Evolutionary conservation across 495 filamentous ascomycete species (phyloP).

Genomic region (Hyaloscypha hepaticicola): DNA sequence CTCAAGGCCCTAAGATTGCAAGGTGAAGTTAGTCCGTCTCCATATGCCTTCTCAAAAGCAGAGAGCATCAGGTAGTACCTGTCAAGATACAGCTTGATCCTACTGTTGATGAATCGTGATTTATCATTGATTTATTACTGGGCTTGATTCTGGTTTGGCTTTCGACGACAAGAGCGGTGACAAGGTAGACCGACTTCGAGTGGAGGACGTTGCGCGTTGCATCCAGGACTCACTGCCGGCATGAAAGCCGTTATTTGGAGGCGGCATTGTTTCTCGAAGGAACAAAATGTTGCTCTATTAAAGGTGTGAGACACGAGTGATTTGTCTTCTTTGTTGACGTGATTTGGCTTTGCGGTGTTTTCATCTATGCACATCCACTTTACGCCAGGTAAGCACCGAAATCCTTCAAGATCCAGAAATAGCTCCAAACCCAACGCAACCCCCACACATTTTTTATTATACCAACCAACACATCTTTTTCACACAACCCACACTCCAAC

Average conservation of each 20-base stretch:
- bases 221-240: neutral
- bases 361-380: no score
- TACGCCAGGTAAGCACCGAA: neutral
- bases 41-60: neutral
- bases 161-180: neutral
- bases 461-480: neutral
- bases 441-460: neutral
- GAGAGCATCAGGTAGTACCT: neutral
- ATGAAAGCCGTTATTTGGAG: neutral
- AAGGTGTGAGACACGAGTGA: neutral
- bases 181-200: neutral
- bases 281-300: no score
- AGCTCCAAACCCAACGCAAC: neutral
- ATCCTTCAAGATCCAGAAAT: neutral
- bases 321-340: neutral
- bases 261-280: neutral
- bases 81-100: neutral
- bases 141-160: neutral
- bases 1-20: no score
- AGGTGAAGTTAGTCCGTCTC: no score
- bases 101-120: neutral
- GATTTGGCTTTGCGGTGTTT: neutral
- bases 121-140: neutral
- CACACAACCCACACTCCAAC: neutral
- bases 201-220: neutral